phyloP scores from a whole-genome alignment of 2,329 filamentous ascomycete genomes.

The Clonostachys chloroleuca region DNA sequence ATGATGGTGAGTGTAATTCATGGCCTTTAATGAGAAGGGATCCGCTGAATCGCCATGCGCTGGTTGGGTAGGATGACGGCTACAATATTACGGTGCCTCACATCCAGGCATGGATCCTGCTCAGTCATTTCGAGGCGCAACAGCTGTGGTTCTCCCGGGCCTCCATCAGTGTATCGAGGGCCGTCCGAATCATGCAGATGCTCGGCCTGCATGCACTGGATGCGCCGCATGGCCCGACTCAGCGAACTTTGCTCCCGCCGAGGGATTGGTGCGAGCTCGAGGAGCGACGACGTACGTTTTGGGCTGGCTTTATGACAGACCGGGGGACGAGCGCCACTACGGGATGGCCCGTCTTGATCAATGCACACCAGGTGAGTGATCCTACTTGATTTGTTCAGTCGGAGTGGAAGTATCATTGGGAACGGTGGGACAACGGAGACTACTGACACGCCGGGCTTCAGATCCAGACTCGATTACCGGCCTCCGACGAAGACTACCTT shows the following conservation, averaged over 20 bases:
- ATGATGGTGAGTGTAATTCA: conserved; percentile 51
- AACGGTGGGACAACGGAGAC: background rate
- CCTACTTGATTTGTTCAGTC: background rate
- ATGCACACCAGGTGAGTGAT: conserved; percentile 58
- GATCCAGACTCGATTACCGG: conserved; percentile 72
- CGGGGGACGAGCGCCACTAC: conserved; percentile 80
- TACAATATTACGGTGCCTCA: conserved; percentile 55
- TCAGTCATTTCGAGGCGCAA: conserved; percentile 74
- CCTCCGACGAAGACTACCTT: conserved; percentile 69
- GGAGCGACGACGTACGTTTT: conserved; percentile 77
- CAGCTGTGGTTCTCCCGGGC: conserved; percentile 77
- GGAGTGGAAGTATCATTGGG: too few species aligned
- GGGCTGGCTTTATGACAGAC: conserved; percentile 75
- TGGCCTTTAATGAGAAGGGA: background rate
- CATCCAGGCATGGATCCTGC: conserved; percentile 71
- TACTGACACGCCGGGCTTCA: conserved; percentile 10
- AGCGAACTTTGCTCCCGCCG: conserved; percentile 67
- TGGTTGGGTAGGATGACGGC: conserved; percentile 10
- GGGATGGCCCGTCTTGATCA: conserved; percentile 78
- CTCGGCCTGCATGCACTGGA: conserved; percentile 77
- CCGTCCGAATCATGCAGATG: conserved; percentile 67
- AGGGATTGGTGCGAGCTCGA: conserved; percentile 71
- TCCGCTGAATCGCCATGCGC: background rate
- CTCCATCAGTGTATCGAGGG: conserved; percentile 72
- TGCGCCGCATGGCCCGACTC: conserved; percentile 52